These are phyloP conservation scores for Alisma plantagoaquatica DNA, from an alignment of 106 monocot species.

Conservation along the genomic window DNA sequence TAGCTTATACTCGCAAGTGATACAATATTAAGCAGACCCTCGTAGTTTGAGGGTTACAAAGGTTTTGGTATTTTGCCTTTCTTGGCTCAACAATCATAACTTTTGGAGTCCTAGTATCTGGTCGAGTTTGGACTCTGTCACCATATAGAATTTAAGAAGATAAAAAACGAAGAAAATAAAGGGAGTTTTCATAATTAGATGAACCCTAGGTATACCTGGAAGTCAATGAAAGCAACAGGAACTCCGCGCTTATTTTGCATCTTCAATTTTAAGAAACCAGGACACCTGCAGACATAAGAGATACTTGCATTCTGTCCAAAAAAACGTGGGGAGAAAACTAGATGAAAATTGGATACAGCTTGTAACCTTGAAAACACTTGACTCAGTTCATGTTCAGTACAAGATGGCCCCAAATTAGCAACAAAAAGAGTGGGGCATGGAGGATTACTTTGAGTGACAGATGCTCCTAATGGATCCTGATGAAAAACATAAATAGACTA, in stretches of 20 bases:
- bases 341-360: background rate
- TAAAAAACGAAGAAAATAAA: no score
- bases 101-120: no score
- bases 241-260: slow-evolving; percentile 67
- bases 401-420: slow-evolving; percentile 58
- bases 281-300: slow-evolving; percentile 24
- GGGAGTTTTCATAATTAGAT: no score
- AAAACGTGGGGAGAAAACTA: background rate
- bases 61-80: no score
- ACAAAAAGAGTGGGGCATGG: slow-evolving; percentile 65
- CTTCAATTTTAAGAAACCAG: slow-evolving; percentile 74
- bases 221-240: slow-evolving; percentile 84
- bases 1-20: no score
- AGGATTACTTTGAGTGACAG: slow-evolving; percentile 22
- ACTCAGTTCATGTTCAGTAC: slow-evolving; percentile 54
- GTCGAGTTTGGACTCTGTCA: no score
- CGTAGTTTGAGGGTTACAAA: no score
- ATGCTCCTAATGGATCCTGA: background rate
- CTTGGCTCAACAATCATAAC: no score
- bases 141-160: no score
- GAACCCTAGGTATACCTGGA: no score
- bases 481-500: background rate
- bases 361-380: slow-evolving; percentile 73
- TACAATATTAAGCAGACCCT: no score
- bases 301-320: background rate